phyloP scores from a whole-genome alignment of 2,329 filamentous ascomycete species.

The Cyphellophora attinorum region DNA sequence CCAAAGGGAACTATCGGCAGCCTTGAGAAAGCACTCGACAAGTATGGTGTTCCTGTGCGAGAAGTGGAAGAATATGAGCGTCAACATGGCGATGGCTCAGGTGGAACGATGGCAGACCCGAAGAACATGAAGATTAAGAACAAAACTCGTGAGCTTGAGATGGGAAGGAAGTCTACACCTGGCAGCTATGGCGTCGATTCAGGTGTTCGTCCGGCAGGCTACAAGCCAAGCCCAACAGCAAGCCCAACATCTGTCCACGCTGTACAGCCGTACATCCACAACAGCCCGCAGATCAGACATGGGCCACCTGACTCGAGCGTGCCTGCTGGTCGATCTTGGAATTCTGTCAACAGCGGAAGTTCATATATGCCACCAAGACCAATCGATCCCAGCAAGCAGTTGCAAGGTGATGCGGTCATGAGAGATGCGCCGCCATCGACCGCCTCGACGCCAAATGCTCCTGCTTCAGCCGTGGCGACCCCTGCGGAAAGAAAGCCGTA shows the following conservation, averaged over 20 bases:
- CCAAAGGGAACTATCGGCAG: constrained; percentile 20
- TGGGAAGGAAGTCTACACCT: constrained; percentile 7
- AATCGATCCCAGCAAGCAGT: background rate
- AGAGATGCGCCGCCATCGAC: background rate
- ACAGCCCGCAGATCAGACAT: constrained; percentile 6
- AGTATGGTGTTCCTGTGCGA: constrained; percentile 17
- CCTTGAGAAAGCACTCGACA: constrained; percentile 18
- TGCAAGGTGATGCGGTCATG: constrained; percentile 3
- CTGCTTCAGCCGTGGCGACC: background rate
- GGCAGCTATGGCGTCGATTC: constrained; percentile 11
- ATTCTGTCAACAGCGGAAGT: constrained; percentile 1
- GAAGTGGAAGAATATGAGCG: constrained; percentile 17
- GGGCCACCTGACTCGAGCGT: constrained; percentile 4
- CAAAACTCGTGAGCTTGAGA: constrained; percentile 10
- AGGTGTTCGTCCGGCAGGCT: constrained; percentile 12
- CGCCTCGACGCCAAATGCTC: background rate
- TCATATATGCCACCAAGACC: background rate
- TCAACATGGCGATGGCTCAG: constrained; percentile 15
- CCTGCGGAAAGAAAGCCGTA: background rate
- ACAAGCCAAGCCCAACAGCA: constrained; percentile 10
- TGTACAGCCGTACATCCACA: constrained; percentile 7
- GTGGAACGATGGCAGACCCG: constrained; percentile 18
- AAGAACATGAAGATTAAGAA: constrained; percentile 18
- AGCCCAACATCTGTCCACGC: constrained; percentile 8
- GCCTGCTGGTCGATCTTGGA: background rate